A percentile compares a stretch with the other conserved stretches of the same genome.
Evolutionary conservation across 768 basidiomycete genomes (phyloP).

Genomic region (Lactifluus volemus): DNA sequence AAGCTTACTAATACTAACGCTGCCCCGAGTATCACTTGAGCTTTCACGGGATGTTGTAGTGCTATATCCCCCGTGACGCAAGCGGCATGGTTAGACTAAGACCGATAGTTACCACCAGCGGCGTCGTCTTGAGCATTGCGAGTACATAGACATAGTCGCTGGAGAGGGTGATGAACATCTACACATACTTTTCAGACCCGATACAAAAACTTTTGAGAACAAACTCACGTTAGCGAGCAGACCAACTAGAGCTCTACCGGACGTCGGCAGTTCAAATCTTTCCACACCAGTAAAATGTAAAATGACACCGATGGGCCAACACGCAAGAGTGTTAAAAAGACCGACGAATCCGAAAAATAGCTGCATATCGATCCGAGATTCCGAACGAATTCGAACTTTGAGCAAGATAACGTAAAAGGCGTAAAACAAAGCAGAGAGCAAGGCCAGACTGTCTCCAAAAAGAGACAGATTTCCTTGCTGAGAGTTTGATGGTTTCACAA

Average conservation of each 20-base stretch:
- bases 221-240: constrained; percentile 47
- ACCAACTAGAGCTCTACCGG: constrained; percentile 37
- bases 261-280: constrained; percentile 60
- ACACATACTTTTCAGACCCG: background rate
- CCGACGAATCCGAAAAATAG: constrained; percentile 94
- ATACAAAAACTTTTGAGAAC: background rate
- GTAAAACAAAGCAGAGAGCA: constrained; percentile 83
- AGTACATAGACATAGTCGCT: constrained; percentile 83
- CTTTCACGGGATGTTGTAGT: constrained; percentile 46
- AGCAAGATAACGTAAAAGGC: constrained; percentile 83
- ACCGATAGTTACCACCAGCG: constrained; percentile 87
- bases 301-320: constrained; percentile 70
- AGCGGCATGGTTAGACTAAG: constrained; percentile 90
- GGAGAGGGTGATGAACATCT: constrained; percentile 79
- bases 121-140: constrained; percentile 96
- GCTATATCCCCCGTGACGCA: constrained; percentile 78
- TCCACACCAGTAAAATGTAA: constrained; percentile 71
- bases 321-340: constrained; percentile 66
- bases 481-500: constrained; percentile 9
- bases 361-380: constrained; percentile 86
- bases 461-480: constrained; percentile 21
- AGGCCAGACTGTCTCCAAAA: constrained; percentile 75
- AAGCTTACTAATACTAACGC: constrained; percentile 69
- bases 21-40: constrained; percentile 66
- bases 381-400: constrained; percentile 75